Conservation (phyloP, 345 rosid genomes). For the Clausena lansium region DNA sequence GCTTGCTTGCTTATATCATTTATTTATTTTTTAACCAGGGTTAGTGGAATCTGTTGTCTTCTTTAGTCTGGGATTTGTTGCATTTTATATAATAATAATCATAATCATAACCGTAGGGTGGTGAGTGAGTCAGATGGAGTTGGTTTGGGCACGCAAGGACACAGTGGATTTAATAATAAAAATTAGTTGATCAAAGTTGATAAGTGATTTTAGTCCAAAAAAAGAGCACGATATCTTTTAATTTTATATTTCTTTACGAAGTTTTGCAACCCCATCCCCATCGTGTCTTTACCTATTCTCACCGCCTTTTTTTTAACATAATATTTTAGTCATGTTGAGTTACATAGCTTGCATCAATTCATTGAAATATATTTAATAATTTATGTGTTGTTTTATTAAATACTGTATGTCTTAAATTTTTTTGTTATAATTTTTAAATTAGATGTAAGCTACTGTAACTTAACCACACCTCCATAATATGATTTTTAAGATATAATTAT, state of each 20-base stretch:
- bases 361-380: too few species aligned
- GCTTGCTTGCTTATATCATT: not conserved
- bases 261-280: constrained; percentile 1
- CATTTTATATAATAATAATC: not conserved
- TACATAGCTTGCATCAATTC: too few species aligned
- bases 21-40: not conserved
- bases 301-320: too few species aligned
- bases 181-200: not conserved
- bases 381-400: too few species aligned
- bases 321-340: too few species aligned
- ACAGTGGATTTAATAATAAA: not conserved
- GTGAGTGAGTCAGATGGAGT: not conserved
- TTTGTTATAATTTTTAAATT: too few species aligned
- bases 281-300: not conserved
- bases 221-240: not conserved
- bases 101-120: too few species aligned
- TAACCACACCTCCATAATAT: too few species aligned
- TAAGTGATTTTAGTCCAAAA: not conserved
- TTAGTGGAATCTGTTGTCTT: not conserved
- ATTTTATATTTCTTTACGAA: not conserved
- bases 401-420: too few species aligned
- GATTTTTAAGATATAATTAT: too few species aligned
- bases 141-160: not conserved
- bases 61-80: not conserved
- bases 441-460: too few species aligned